These are phyloP conservation scores for Cajanus cajan DNA, from an alignment of 306 rosid species.

Conservation along the genomic window DNA sequence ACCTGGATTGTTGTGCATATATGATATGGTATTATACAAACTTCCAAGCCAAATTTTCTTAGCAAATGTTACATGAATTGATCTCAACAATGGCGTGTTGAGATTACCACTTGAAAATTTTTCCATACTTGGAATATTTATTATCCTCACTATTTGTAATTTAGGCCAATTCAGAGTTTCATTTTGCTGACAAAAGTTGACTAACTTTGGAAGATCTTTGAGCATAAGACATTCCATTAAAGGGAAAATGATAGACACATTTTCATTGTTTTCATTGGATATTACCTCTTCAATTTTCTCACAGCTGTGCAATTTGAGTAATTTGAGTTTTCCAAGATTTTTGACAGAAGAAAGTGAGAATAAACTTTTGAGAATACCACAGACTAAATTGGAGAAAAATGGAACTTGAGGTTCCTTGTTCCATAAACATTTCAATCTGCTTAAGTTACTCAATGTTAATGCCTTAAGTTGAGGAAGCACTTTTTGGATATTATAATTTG, in stretches of 20 bases:
- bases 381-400: neutral
- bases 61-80: neutral
- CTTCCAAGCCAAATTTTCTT: neutral
- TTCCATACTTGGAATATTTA: neutral
- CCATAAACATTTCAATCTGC: too few species aligned
- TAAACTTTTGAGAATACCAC: neutral
- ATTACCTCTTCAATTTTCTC: neutral
- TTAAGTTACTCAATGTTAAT: too few species aligned
- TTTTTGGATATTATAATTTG: too few species aligned
- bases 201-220: neutral
- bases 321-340: neutral
- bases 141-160: too few species aligned
- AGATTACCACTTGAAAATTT: neutral
- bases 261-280: too few species aligned
- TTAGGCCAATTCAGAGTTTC: too few species aligned
- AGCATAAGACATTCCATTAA: too few species aligned
- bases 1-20: neutral
- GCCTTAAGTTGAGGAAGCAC: too few species aligned
- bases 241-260: too few species aligned
- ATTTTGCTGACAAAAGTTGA: too few species aligned
- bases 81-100: neutral
- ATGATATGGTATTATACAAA: neutral
- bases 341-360: neutral
- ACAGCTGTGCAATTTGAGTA: neutral
- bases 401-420: neutral